These are phyloP conservation scores for Candida silvicultrix DNA, from an alignment of 805 yeast genomes.

Conservation along the genomic window DNA sequence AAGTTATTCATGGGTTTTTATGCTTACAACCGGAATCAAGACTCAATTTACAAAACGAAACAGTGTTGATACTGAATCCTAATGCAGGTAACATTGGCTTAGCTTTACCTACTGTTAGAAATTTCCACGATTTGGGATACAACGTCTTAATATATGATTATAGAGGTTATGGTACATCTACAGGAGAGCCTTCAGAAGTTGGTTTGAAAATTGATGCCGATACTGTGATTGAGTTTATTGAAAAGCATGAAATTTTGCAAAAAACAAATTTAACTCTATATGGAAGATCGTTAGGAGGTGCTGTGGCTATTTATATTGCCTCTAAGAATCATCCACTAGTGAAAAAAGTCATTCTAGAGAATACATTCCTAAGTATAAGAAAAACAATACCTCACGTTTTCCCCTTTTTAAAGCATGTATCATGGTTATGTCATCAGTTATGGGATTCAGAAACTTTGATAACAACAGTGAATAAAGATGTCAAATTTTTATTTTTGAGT, in stretches of 20 bases:
- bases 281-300: conserved; percentile 94
- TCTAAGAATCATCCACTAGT: conserved; percentile 45
- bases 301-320: conserved; percentile 82
- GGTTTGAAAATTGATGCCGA: conserved; percentile 85
- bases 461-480: conserved; percentile 36
- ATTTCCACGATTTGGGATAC: conserved; percentile 59
- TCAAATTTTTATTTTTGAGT: conserved; percentile 67
- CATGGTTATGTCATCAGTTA: conserved; percentile 62
- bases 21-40: conserved; percentile 36
- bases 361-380: conserved; percentile 73
- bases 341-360: conserved; percentile 71
- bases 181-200: conserved; percentile 67
- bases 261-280: conserved; percentile 57
- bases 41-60: conserved; percentile 34
- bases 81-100: conserved; percentile 97
- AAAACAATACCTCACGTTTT: conserved; percentile 70
- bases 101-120: conserved; percentile 70
- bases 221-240: conserved; percentile 55
- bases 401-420: conserved; percentile 53
- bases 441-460: conserved; percentile 78
- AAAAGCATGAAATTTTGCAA: conserved; percentile 43
- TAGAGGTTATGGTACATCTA: conserved; percentile 83
- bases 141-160: conserved; percentile 84
- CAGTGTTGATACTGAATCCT: conserved; percentile 77
- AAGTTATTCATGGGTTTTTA: conserved; percentile 56